These are phyloP conservation scores for Apiotrichum siamense DNA, from an alignment of 1,284 basidiomycete genomes.

Conservation along the genomic window DNA sequence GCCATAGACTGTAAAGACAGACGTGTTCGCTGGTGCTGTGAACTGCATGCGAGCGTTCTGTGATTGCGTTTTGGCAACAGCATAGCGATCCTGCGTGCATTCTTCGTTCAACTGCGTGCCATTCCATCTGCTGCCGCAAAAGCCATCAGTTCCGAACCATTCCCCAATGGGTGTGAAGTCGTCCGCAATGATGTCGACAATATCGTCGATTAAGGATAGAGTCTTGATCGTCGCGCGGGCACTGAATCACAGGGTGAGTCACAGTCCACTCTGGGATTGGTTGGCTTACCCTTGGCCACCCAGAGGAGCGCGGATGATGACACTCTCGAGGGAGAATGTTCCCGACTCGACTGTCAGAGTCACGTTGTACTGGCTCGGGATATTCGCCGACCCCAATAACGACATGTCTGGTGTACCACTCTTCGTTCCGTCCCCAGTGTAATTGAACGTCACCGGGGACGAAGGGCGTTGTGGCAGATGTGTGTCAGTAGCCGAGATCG, in stretches of 20 bases:
- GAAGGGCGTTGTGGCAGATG: too few relatives aligned
- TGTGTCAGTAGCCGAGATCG: background rate
- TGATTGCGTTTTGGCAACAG: background rate
- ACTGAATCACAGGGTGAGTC: background rate
- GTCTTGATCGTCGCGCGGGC: background rate
- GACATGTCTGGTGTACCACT: background rate
- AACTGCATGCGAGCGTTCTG: background rate
- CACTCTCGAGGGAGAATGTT: background rate
- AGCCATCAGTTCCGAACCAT: background rate
- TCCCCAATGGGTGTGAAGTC: background rate
- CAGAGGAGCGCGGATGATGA: background rate
- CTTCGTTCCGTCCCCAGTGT: background rate
- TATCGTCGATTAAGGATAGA: background rate
- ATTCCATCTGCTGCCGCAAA: background rate
- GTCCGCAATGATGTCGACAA: background rate
- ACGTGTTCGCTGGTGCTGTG: background rate
- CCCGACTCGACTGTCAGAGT: background rate
- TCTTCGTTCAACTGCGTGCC: background rate
- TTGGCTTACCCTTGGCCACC: background rate
- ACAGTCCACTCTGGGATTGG: background rate
- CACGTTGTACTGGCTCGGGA: background rate
- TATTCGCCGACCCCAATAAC: background rate
- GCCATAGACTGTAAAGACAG: background rate
- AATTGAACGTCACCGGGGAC: too few relatives aligned
- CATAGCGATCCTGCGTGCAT: background rate